Evolutionary conservation across 2,329 filamentous ascomycete species (phyloP).

Genomic region (Calonectria pseudoreteaudii): DNA sequence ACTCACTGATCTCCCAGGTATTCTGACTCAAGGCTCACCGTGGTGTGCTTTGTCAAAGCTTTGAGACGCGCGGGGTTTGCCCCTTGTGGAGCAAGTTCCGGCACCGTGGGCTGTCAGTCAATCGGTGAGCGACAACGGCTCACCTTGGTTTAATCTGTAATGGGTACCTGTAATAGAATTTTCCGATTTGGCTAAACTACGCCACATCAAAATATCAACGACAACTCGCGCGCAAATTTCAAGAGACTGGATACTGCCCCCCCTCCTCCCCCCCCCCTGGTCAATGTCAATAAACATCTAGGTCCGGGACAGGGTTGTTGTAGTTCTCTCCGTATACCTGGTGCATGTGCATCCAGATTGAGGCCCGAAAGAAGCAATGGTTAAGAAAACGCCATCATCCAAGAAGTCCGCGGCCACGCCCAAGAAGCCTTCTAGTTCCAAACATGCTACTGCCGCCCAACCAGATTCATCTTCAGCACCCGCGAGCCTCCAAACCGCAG

Average conservation of each 20-base stretch:
- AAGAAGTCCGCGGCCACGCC: constrained; percentile 33
- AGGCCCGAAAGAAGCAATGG: constrained; percentile 34
- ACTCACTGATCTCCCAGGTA: background rate
- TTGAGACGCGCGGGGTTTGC: background rate
- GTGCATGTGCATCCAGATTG: constrained; percentile 2
- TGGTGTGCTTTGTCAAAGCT: background rate
- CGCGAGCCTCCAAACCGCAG: constrained; percentile 32
- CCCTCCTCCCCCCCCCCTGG: background rate
- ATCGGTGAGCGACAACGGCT: constrained; percentile 15
- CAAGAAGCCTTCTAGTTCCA: constrained; percentile 28
- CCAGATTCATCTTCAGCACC: constrained; percentile 8
- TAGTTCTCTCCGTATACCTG: background rate
- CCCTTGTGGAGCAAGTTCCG: constrained; percentile 3
- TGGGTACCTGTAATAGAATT: constrained; percentile 17
- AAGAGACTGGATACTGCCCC: constrained; percentile 6
- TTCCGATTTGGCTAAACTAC: constrained; percentile 18
- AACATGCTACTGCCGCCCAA: constrained; percentile 2
- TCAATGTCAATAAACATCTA: background rate
- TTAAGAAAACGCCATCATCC: constrained; percentile 37
- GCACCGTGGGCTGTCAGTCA: background rate
- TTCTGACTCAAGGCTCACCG: background rate
- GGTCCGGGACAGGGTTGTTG: background rate
- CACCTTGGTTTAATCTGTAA: constrained; percentile 21
- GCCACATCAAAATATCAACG: background rate
- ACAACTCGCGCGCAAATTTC: constrained; percentile 12